Evolutionary conservation across 2,329 filamentous ascomycete genomes (phyloP).

Genomic region (Bertia moriformis): DNA sequence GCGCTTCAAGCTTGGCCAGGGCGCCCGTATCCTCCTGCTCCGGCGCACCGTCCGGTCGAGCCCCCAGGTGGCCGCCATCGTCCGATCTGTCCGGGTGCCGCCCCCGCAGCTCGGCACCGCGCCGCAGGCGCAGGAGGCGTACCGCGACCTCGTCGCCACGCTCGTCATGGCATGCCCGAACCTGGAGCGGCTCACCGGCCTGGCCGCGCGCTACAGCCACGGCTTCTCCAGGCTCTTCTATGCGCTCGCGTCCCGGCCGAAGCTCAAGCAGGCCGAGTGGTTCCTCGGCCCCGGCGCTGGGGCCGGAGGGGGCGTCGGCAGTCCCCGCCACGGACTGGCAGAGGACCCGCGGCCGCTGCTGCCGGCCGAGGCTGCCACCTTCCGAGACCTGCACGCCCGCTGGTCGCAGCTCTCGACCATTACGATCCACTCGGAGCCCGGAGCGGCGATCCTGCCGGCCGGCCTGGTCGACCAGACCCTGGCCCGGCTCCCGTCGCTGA

Average conservation of each 20-base stretch:
- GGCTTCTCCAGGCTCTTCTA: constrained; percentile 40
- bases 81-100: constrained; percentile 42
- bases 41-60: constrained; percentile 40
- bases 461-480: constrained; percentile 34
- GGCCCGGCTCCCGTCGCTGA: constrained; percentile 33
- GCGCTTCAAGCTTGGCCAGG: constrained; percentile 35
- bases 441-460: constrained; percentile 35
- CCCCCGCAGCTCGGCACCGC: constrained; percentile 13
- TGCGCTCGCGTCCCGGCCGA: constrained; percentile 38
- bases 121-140: constrained; percentile 21
- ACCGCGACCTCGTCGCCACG: constrained; percentile 42
- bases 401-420: constrained; percentile 41
- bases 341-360: constrained; percentile 14
- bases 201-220: constrained; percentile 37
- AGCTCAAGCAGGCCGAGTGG: constrained; percentile 45
- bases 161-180: constrained; percentile 53
- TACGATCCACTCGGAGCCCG: constrained; percentile 41
- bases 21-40: constrained; percentile 37
- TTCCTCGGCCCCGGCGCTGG: constrained; percentile 26
- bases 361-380: constrained; percentile 21
- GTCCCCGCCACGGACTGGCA: not conserved
- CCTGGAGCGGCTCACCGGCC: constrained; percentile 40
- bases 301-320: constrained; percentile 17
- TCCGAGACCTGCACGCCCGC: constrained; percentile 33
- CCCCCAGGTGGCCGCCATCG: constrained; percentile 34